These are phyloP conservation scores for Pogostemon cablin DNA, from an alignment of 257 asterid genomes.

Conservation along the genomic window DNA sequence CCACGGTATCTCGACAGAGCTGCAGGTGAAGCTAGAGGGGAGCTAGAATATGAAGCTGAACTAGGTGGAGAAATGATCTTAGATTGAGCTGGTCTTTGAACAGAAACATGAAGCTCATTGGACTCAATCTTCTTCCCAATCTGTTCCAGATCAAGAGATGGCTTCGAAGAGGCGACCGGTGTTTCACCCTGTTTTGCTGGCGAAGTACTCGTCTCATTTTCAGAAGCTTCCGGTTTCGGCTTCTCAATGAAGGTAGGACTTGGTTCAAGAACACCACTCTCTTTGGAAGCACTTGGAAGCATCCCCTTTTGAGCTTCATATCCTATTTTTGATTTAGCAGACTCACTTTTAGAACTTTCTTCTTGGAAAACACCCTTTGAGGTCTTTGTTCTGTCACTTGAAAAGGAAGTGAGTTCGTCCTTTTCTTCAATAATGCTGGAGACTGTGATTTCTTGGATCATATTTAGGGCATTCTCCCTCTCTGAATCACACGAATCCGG, in stretches of 20 bases:
- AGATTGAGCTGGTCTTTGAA: constrained; percentile 46
- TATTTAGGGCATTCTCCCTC: constrained; percentile 38
- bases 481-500: constrained; percentile 46
- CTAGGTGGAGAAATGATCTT: constrained; percentile 43
- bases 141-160: constrained; percentile 22
- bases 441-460: constrained; percentile 37
- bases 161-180: constrained; percentile 8
- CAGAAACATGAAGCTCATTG: constrained; percentile 38
- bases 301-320: constrained; percentile 14
- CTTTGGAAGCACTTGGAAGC: constrained; percentile 8
- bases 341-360: constrained; percentile 19
- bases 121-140: constrained; percentile 33
- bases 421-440: constrained; percentile 41
- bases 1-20: constrained; percentile 51
- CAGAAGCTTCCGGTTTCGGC: constrained; percentile 26
- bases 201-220: constrained; percentile 26
- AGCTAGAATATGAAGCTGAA: constrained; percentile 34
- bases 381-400: constrained; percentile 29
- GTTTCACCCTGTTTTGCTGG: constrained; percentile 7
- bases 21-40: constrained; percentile 41
- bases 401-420: constrained; percentile 34
- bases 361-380: constrained; percentile 28
- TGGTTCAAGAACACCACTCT: constrained; percentile 4
- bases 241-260: constrained; percentile 29
- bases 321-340: constrained; percentile 22